Base-by-base conservation (phyloP, 495 filamentous ascomycete species). In the Penicillium ucsense region DNA sequence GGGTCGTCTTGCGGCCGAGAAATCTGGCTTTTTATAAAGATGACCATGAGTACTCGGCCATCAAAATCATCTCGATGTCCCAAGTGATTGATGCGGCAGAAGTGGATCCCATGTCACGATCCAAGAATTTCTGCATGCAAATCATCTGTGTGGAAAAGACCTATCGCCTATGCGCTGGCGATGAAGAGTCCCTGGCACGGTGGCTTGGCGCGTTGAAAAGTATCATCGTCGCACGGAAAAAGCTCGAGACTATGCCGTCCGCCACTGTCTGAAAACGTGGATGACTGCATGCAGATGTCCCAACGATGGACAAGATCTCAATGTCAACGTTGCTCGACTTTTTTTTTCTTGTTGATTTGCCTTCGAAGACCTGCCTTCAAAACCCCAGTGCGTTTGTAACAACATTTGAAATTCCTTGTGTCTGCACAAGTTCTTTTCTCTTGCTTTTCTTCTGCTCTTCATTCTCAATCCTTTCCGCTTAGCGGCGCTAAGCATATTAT, bases 81-180 rank as follows among this genome's bases (percentile, higher is more conserved):
- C 81, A 77, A 36, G 81, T 98, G 48, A 85, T 97, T 58, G 86
- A 95, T 56, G 92, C 87, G 27, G 89, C 95, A 31, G 92, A 98
- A 47, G 85, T 94, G 43, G 88, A 97, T 50, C 83, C 91, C 0
- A 64, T 92, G 53, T 92, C 86, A 39, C 82, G 79, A 50, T 92
- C 83, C 35, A 95, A 94, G 70, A 77, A 67, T 37, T 80, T 84
- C 58, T 98, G 92, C 64, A 70, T 96, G 67, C 92, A 98, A 62
- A 79, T 96, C 56, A 95, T 98, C 66, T 86, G 86, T 39, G 91
- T 94, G 53, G 90, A 95, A 58, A 91, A 94, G 65, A 88, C 80
- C 45, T 95, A 91, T 51, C 82, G 88, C 35, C 90, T 95, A 50
- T 92, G 86, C 60, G 83, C 88, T 1, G 65, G 77, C 12, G 81